A percentile compares a stretch with the other conserved stretches of the same genome.
phyloP scores from a whole-genome alignment of 257 asterid genomes.

The Verbascum thapsus region DNA sequence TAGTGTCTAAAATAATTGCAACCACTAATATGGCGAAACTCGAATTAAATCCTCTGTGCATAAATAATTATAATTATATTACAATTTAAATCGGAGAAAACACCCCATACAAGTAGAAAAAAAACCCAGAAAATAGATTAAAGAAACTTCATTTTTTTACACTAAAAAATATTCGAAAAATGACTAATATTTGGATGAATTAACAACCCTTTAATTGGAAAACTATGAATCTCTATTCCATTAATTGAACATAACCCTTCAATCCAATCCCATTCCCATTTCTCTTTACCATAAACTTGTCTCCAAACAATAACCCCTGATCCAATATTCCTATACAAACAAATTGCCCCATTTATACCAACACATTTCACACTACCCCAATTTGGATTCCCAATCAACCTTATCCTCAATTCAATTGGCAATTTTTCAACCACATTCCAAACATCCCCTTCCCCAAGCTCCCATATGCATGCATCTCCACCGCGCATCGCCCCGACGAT shows the following conservation, averaged over 20 bases:
- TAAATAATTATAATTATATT: no score
- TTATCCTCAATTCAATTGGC: constrained; percentile 53
- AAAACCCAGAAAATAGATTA: no score
- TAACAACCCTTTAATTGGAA: constrained; percentile 60
- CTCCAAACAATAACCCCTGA: constrained; percentile 66
- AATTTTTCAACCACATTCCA: constrained; percentile 66
- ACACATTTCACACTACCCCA: constrained; percentile 73
- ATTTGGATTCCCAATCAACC: constrained; percentile 43
- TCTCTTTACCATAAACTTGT: constrained; percentile 28
- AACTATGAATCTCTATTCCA: constrained; percentile 38
- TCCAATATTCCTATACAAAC: constrained; percentile 63
- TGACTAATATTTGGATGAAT: constrained; percentile 59
- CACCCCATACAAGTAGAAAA: no score
- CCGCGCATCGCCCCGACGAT: constrained; percentile 65
- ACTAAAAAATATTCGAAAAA: background rate
- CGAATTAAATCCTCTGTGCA: no score
- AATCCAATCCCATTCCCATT: constrained; percentile 69
- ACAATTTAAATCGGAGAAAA: no score
- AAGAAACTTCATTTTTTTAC: no score
- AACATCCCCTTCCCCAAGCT: constrained; percentile 42
- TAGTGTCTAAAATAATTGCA: no score
- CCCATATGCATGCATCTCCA: constrained; percentile 63
- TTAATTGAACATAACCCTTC: constrained; percentile 50
- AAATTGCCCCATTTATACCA: constrained; percentile 55
- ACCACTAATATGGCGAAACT: no score